Base-by-base conservation (phyloP, 768 basidiomycete genomes). In the Lyophyllum decastes region DNA sequence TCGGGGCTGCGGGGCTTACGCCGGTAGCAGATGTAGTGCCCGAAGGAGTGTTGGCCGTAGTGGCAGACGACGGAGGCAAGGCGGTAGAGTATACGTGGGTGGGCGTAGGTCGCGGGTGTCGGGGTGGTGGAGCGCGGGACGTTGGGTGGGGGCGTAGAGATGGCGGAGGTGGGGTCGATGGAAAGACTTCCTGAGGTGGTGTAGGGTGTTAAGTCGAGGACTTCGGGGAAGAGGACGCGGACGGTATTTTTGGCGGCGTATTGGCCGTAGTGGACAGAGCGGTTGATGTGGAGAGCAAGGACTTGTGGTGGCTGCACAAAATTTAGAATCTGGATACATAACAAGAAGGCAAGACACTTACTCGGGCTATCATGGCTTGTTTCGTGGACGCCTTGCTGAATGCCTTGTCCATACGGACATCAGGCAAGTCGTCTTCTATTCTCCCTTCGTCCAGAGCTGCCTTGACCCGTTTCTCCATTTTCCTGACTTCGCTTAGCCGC, bases 1-100 rank as follows among this genome's bases (percentile, higher is more conserved):
- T 73, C 64, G 16, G 73, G 67, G 40, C 78, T 78, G 35, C 81
- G 79, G 0, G 95, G 95, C 72, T 89, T 92, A 47, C 95, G 81
- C 16, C 97, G 82, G 69, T 87, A 96, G 63, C 91, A 94, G 62
- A 98, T 84, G 69, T 96, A 99, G 69, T 99, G 96, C 5, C 96
- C 96, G 68, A 91, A 95, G 4, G 89, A 89, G 67, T 97, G 95
- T 53, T 88, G 85, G 14, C 96, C 96, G 68, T 88, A 96, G 72
- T 98, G 96, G 64, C 94, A 94, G 16, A 98, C 94, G 27, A 92
- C 86, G 10, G 92, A 87, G 2, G 86, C 73, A 34, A 98, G 82
- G 46, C 94, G 85, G 72, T 98, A 98, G 34, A 95, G 76, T n/a
- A 86, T 88, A 45, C 85, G 77, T n/a, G 81, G 78, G 4, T 70